Base-by-base conservation (phyloP, 2,329 filamentous ascomycete species). In the Diplodia corticola region DNA sequence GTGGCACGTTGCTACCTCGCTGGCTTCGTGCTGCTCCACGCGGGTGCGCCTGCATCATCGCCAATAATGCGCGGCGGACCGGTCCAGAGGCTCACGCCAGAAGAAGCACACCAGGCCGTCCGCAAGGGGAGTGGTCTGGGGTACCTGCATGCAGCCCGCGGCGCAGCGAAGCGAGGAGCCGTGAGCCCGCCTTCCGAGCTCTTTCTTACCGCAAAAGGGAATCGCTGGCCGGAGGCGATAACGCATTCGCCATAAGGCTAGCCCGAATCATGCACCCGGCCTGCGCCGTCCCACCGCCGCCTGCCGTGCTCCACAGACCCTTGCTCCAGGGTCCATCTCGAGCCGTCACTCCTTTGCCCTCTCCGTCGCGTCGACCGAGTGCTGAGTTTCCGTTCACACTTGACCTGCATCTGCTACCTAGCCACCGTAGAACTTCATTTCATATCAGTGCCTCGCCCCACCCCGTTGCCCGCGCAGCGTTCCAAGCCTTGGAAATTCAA, bases 101-200 rank as follows among this genome's bases (percentile, higher is more conserved):
- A 28, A 24, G 28, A 55, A 4, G 51, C 2, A 22, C 30, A 51
- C 24, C 49, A 51, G 2, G n/a, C 24, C 22, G 5, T 20, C 54
- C 24, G 55, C 37, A 57, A 44, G 53, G 24, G 54, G 28, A 35
- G 24, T 20, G 55, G 9, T 10, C 12, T 10, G 48, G 55, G 55
- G 55, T 59, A 59, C 55, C 55, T 59, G 55, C 55, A 46, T 59
- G 24, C 24, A 12, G 53, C 53, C 53, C 12, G 33, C 33, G 33
- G 13, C 17, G n/a, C 33, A 28, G 22, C 37, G 55, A 59, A 46
- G 55, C 55, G 55, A 59, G 55, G 55, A 59, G 54, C 17, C 54
- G 48, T 37, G 55, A 59, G 54, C 17, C 54, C 54, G 44, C 54
- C 20, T 40, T 30, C 22, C n/a, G 54, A 46, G 15, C 55, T 30